These are phyloP conservation scores for Olyra latifolia DNA, from an alignment of 176 grass and related monocot genomes.

Conservation along the genomic window DNA sequence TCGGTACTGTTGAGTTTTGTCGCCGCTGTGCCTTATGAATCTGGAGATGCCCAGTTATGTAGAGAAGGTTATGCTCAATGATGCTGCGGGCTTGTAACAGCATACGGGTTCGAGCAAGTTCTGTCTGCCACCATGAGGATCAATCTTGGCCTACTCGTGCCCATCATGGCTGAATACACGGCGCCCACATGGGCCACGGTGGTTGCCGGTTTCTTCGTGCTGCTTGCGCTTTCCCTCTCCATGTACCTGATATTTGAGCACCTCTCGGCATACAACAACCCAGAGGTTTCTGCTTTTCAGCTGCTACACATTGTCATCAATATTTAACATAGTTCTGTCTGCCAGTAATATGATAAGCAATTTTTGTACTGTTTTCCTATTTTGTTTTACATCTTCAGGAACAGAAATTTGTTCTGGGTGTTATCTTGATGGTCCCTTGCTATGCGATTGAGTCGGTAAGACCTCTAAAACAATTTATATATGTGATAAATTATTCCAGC, in stretches of 20 bases:
- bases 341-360: background rate
- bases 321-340: background rate
- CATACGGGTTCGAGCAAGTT: background rate
- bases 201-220: constrained; percentile 66
- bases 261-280: constrained; percentile 87
- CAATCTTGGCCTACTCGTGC: constrained; percentile 44
- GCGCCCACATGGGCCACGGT: constrained; percentile 64
- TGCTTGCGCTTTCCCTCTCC: constrained; percentile 63
- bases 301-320: background rate
- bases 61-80: constrained; percentile 41
- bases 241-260: constrained; percentile 81
- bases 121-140: constrained; percentile 29
- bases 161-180: constrained; percentile 34
- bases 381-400: constrained; percentile 64
- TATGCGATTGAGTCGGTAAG: constrained; percentile 92
- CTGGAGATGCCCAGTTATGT: background rate
- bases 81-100: constrained; percentile 27
- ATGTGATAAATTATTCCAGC: constrained; percentile 26
- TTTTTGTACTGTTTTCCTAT: constrained; percentile 6
- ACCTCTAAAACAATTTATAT: constrained; percentile 5
- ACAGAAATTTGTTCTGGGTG: constrained; percentile 96
- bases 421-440: constrained; percentile 95
- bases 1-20: background rate
- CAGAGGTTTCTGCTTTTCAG: constrained; percentile 59
- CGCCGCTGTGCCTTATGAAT: constrained; percentile 9